Percentiles rank a stretch among this genome's conserved stretches.
phyloP scores from a whole-genome alignment of 1,284 basidiomycete species.

The Takashimella koratensis region DNA sequence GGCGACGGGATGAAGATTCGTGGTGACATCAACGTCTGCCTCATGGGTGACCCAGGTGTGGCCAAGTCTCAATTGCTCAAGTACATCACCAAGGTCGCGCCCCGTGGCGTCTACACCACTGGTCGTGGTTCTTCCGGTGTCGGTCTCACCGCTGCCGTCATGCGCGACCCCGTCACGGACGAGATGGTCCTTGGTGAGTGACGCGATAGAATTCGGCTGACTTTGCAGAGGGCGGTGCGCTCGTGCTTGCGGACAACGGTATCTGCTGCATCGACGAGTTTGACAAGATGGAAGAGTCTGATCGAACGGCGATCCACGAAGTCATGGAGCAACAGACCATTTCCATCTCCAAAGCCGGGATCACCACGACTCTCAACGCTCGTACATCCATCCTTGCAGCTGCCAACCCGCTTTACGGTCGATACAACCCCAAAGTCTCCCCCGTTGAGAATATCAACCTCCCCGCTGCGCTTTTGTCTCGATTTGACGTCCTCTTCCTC shows the following conservation, averaged over 20 bases:
- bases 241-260: slow-evolving; percentile 97
- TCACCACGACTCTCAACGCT: slow-evolving; percentile 98
- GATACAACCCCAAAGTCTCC: slow-evolving; percentile 95
- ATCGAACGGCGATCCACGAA: slow-evolving; percentile 98
- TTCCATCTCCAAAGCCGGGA: slow-evolving; percentile 98
- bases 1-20: slow-evolving; percentile 99
- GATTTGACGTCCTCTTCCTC: slow-evolving; percentile 95
- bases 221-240: slow-evolving; percentile 85
- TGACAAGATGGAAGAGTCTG: slow-evolving; percentile 99
- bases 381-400: slow-evolving; percentile 96
- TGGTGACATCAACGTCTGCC: slow-evolving; percentile 94
- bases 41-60: slow-evolving; percentile 99
- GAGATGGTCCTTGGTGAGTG: slow-evolving; percentile 94
- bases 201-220: slow-evolving; percentile 1
- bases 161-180: slow-evolving; percentile 98
- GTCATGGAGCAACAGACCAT: slow-evolving; percentile 99
- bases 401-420: slow-evolving; percentile 95
- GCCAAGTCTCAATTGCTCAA: slow-evolving; percentile 98
- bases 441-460: slow-evolving; percentile 99
- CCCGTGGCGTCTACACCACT: slow-evolving; percentile 95
- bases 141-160: slow-evolving; percentile 96
- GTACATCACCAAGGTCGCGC: slow-evolving; percentile 98
- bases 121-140: slow-evolving; percentile 97
- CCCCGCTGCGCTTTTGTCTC: slow-evolving; percentile 89
- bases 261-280: slow-evolving; percentile 99